A percentile compares a stretch with the other conserved stretches of the same genome.
Evolutionary conservation across 345 rosid species (phyloP).

Genomic region (Zanthoxylum bungeanum): DNA sequence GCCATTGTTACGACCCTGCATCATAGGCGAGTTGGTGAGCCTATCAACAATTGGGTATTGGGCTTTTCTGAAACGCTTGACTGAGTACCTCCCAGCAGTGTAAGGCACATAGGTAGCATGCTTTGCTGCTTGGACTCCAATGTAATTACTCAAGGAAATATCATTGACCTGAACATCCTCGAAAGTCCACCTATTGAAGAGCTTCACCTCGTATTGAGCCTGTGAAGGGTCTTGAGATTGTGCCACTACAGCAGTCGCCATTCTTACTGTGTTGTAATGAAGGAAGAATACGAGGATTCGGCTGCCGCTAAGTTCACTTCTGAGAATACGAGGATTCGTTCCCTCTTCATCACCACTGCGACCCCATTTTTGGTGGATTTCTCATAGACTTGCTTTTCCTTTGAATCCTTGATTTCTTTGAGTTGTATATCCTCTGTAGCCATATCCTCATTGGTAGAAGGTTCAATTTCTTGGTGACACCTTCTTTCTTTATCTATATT

Average conservation of each 20-base stretch:
- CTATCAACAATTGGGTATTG: constrained; percentile 95
- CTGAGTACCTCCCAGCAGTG: constrained; percentile 95
- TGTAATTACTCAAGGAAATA: constrained; percentile 66
- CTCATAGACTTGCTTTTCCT: too few relatives aligned
- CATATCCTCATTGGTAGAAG: too few relatives aligned
- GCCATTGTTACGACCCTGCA: constrained; percentile 93
- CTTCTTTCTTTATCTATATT: too few relatives aligned
- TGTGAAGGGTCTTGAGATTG: constrained; percentile 8
- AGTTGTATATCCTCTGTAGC: too few relatives aligned
- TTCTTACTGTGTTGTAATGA: too few relatives aligned
- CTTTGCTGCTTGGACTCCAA: constrained; percentile 66
- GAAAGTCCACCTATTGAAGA: constrained; percentile 83
- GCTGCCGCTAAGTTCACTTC: too few relatives aligned
- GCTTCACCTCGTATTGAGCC: constrained; percentile 56
- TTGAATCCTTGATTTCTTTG: too few relatives aligned
- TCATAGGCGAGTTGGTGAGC: constrained; percentile 92
- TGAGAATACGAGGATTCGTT: too few relatives aligned
- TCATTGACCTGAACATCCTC: constrained; percentile 74
- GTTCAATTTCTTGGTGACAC: too few relatives aligned
- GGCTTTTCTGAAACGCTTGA: constrained; percentile 91
- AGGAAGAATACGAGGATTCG: too few relatives aligned
- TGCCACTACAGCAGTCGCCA: constrained; percentile 23
- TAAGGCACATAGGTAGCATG: constrained; percentile 91
- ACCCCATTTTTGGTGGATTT: too few relatives aligned
- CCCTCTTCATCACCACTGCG: too few relatives aligned